Evolutionary conservation across 192 early-diverging fungal genomes (phyloP), one percentile per base, ranked within the genome.

Genomic region (Linnemannia zychae): DNA sequence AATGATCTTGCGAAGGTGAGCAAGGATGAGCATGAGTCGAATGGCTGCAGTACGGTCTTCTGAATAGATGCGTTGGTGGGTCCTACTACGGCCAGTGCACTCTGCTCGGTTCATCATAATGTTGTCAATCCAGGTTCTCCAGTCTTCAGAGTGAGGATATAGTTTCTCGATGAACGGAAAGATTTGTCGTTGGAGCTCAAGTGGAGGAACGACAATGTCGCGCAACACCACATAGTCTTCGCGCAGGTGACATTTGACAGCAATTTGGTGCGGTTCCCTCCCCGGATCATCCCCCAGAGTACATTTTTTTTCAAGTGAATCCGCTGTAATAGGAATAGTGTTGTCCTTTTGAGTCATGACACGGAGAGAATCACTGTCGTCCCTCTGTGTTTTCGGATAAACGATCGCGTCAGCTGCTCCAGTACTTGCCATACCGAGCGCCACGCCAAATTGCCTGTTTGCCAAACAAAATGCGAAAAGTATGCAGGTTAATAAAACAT

Each of bases 131-230:
- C 76, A 71, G 17, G 3, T 1, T 17, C 4, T 17, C 76, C 76
- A 77, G 76, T 77, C 76, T 2, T 20, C 9, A 11, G 40, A 20
- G 13, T n/a, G 20, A 15, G 67, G 49, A 38, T 71, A 77, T 4
- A 48, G 24, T 16, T 77, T 49, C 57, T 77, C 76, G 44, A 77
- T 77, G 34, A 77, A 77, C 22, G 75, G 75, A 53, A 77, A 77
- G 4, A 77, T 44, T 16, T 34, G 31, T 12, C 49, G 65, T 40
- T 77, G 76, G 2, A 77, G 49, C 11, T 69, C 49, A 0, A 70
- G 15, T 16, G 67, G 48, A 15, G 76, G 76, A 12, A 77, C 60
- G 33, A 57, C 9, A 15, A 36, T 60, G 67, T 77, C 70, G 13
- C 76, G 46, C 2, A 24, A 7, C 6, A 57, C 49, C 37, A 50